Conservation (phyloP, 176 grass and related monocot species). For the Coix lacrymajobi region DNA sequence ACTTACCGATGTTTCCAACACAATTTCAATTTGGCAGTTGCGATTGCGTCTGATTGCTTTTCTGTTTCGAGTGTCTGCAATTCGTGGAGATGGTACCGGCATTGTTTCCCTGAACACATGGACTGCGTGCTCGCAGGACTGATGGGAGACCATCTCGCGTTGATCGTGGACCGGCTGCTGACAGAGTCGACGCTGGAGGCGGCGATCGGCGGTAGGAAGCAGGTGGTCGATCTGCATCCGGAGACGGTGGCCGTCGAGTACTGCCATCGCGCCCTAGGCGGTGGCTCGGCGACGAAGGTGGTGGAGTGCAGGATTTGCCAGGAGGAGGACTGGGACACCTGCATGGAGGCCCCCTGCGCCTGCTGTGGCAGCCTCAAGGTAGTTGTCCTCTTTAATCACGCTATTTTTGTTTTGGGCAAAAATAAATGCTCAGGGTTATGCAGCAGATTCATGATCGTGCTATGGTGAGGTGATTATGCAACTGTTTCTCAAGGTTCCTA, state of each 20-base stretch:
- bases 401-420: background rate
- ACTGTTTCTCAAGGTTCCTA: background rate
- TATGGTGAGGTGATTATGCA: background rate
- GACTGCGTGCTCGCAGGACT: slow-evolving; percentile 1
- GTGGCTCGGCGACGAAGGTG: slow-evolving; percentile 27
- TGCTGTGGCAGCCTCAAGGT: slow-evolving; percentile 96
- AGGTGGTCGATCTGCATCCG: slow-evolving; percentile 7
- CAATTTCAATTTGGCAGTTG: background rate
- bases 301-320: slow-evolving; percentile 97
- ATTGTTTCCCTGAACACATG: slow-evolving; percentile 7
- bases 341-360: slow-evolving; percentile 84
- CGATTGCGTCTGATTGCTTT: background rate
- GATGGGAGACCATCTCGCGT: slow-evolving; percentile 94
- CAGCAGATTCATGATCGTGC: background rate
- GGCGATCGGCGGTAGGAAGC: slow-evolving; percentile 44
- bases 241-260: slow-evolving; percentile 10
- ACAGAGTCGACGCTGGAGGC: slow-evolving; percentile 85
- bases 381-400: background rate
- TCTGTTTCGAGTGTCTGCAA: background rate
- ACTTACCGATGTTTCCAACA: background rate
- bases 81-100: background rate
- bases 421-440: background rate
- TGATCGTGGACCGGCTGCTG: slow-evolving; percentile 85
- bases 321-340: slow-evolving; percentile 80
- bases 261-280: slow-evolving; percentile 14